Conservation (phyloP, 129 eudicot genomes). For the Gnaphalium uliginosum region DNA sequence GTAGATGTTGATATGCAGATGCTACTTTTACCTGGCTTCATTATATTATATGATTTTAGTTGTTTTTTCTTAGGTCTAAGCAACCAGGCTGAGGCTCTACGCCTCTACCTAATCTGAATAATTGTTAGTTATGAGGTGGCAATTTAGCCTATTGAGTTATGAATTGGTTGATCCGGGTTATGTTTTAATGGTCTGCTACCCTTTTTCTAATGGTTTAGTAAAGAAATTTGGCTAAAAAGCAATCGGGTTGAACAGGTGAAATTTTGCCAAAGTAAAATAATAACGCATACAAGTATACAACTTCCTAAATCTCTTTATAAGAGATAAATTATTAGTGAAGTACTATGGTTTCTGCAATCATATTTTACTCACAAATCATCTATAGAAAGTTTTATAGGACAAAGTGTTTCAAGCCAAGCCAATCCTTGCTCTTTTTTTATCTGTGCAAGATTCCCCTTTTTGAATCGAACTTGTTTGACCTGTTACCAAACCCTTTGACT, state of each 20-base stretch:
- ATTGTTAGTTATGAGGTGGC: background rate
- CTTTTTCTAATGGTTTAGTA: background rate
- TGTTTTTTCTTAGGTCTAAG: background rate
- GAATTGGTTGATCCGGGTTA: background rate
- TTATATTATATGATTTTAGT: background rate
- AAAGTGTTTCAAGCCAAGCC: background rate
- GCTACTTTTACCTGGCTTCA: background rate
- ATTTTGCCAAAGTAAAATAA: background rate
- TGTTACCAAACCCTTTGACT: background rate
- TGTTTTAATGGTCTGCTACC: too few species aligned
- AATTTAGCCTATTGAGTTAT: background rate
- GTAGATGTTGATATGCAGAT: too few species aligned
- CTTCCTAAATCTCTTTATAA: background rate
- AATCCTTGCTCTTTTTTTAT: background rate
- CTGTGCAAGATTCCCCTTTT: background rate
- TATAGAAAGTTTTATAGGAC: background rate
- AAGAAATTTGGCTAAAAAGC: background rate
- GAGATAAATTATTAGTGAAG: background rate
- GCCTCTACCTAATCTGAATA: background rate
- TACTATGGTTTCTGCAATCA: slow-evolving; percentile 1
- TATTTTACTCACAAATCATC: too few species aligned
- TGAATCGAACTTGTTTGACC: background rate
- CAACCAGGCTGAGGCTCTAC: too few species aligned
- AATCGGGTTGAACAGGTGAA: background rate
- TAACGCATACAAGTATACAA: background rate